A percentile compares a stretch with the other conserved stretches of the same genome.
Conservation (phyloP, 2,329 filamentous ascomycete genomes). For the Cytospora leucostoma region DNA sequence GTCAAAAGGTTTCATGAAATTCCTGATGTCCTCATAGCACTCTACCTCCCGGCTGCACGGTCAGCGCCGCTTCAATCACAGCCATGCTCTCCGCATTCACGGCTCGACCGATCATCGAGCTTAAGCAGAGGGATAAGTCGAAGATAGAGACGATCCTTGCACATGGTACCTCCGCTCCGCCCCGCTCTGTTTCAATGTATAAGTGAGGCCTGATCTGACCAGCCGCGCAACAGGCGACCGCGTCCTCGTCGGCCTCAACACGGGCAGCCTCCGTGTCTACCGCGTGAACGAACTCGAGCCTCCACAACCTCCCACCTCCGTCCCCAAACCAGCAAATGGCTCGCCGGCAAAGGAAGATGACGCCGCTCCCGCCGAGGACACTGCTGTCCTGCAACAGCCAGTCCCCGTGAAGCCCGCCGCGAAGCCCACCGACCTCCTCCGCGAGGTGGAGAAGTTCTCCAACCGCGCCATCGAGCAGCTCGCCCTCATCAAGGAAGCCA, state of each 20-base stretch:
- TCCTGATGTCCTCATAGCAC: conserved; percentile 27
- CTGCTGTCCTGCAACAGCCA: conserved; percentile 31
- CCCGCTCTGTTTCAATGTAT: neutral
- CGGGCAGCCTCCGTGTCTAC: conserved; percentile 85
- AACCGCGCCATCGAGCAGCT: conserved; percentile 88
- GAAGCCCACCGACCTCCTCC: conserved; percentile 77
- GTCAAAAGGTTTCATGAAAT: conserved; percentile 1
- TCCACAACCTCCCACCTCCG: conserved; percentile 39
- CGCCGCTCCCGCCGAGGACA: conserved; percentile 3
- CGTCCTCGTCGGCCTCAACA: conserved; percentile 88
- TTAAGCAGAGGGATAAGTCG: conserved; percentile 91
- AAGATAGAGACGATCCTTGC: conserved; percentile 95
- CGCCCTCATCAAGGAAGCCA: conserved; percentile 92
- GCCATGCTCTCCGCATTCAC: conserved; percentile 97
- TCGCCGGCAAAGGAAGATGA: conserved; percentile 29
- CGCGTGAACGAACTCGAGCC: conserved; percentile 71
- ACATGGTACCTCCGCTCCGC: conserved; percentile 62
- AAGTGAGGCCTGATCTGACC: neutral
- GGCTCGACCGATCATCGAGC: conserved; percentile 94
- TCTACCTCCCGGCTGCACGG: conserved; percentile 25
- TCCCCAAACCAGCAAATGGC: conserved; percentile 44
- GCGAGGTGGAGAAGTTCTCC: conserved; percentile 94
- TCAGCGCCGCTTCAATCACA: conserved; percentile 34
- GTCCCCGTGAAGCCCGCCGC: conserved; percentile 35
- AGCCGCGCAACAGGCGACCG: conserved; percentile 66